phyloP scores from a whole-genome alignment of 176 grass and related monocot species.

The Avena atlantica region DNA sequence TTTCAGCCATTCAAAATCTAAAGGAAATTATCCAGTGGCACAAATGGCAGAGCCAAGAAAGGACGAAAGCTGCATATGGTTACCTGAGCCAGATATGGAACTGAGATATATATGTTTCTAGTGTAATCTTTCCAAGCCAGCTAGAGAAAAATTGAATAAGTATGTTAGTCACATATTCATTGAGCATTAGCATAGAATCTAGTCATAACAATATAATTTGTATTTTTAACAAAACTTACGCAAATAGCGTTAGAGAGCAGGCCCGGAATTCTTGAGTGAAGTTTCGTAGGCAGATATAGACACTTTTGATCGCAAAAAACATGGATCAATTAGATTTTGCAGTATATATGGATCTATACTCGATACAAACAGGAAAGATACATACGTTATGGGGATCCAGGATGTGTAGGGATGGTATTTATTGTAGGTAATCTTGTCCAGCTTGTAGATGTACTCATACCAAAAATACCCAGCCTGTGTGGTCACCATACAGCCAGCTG shows the following conservation, averaged over 20 bases:
- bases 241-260: constrained; percentile 90
- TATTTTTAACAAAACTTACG: constrained; percentile 64
- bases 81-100: constrained; percentile 99
- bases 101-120: constrained; percentile 98
- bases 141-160: constrained; percentile 50
- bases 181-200: not conserved
- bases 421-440: constrained; percentile 95
- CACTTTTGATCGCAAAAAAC: constrained; percentile 58
- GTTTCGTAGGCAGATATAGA: constrained; percentile 93
- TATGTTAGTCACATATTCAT: constrained; percentile 27
- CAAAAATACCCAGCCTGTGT: constrained; percentile 89
- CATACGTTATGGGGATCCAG: constrained; percentile 99
- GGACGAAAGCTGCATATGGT: constrained; percentile 13
- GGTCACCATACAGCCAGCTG: constrained; percentile 33
- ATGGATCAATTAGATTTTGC: constrained; percentile 51
- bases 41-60: constrained; percentile 34
- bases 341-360: constrained; percentile 23
- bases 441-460: constrained; percentile 99
- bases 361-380: constrained; percentile 11
- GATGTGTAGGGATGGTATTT: constrained; percentile 99
- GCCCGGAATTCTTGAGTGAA: constrained; percentile 89
- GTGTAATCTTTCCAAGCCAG: constrained; percentile 97
- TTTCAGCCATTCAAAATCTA: not conserved
- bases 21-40: not conserved
- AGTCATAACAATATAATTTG: not conserved